Percentiles rank a stretch among this genome's conserved stretches.
These are phyloP conservation scores for Cryptosporidium canis DNA, from an alignment of 169 alveolate genomes.

Conservation along the genomic window DNA sequence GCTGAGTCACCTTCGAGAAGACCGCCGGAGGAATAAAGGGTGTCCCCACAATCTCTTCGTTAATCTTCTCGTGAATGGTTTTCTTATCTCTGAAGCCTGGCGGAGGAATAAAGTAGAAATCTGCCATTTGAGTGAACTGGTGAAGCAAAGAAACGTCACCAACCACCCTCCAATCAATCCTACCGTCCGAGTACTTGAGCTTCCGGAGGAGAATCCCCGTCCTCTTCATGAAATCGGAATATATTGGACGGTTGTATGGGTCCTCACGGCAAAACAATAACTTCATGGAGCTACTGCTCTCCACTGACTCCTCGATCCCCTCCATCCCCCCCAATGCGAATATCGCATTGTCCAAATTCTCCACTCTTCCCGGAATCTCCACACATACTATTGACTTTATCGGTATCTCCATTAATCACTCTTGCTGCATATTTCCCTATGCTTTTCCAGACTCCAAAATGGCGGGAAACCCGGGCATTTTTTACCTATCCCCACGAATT, in stretches of 20 bases:
- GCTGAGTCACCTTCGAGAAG: constrained; percentile 49
- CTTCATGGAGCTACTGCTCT: constrained; percentile 1
- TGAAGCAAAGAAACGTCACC: constrained; percentile 29
- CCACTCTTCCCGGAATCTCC: constrained; percentile 57
- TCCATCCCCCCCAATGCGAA: constrained; percentile 46
- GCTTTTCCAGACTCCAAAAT: neutral
- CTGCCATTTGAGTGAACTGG: constrained; percentile 64
- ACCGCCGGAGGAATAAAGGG: constrained; percentile 65
- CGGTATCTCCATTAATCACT: constrained; percentile 1
- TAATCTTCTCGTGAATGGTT: constrained; percentile 51
- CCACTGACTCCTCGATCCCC: constrained; percentile 23
- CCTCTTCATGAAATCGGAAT: constrained; percentile 58
- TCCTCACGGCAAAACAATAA: constrained; percentile 53
- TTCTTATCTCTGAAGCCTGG: constrained; percentile 35
- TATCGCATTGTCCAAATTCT: constrained; percentile 58
- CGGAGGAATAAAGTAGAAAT: constrained; percentile 65
- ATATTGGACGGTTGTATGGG: constrained; percentile 40
- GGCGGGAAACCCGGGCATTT: neutral
- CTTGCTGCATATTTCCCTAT: neutral
- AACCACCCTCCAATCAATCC: constrained; percentile 12
- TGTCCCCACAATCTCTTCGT: constrained; percentile 18
- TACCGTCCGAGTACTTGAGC: constrained; percentile 23
- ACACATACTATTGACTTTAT: constrained; percentile 19
- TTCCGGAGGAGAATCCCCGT: constrained; percentile 20
- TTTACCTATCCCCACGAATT: neutral